Percentiles rank a stretch among this genome's conserved stretches.
These are phyloP conservation scores for Daldinia eschscholtzii DNA, from an alignment of 2,329 filamentous ascomycete genomes.

Conservation along the genomic window DNA sequence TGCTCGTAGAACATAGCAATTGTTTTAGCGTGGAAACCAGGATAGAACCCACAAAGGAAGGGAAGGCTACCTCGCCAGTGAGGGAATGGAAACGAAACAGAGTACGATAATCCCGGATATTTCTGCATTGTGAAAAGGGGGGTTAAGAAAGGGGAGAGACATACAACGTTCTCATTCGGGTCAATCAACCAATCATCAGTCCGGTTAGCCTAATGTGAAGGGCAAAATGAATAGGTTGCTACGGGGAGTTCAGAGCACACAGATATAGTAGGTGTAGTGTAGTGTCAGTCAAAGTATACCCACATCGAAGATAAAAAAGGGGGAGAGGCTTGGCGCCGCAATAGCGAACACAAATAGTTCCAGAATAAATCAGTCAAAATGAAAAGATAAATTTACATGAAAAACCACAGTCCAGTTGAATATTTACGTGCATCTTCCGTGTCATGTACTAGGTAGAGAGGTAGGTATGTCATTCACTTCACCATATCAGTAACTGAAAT, in stretches of 20 bases:
- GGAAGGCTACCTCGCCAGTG: background rate
- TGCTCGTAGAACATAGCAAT: background rate
- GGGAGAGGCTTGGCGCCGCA: constrained; percentile 18
- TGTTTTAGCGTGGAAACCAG: background rate
- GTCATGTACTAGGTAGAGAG: background rate
- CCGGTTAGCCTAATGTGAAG: background rate
- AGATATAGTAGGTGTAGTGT: background rate
- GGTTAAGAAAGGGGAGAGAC: background rate
- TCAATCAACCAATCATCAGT: background rate
- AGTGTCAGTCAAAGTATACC: constrained; percentile 25
- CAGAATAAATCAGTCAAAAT: background rate
- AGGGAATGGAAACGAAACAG: background rate
- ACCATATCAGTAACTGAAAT: background rate
- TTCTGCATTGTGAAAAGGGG: background rate
- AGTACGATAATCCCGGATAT: background rate
- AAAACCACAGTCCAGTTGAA: background rate
- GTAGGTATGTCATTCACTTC: background rate
- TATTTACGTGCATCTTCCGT: background rate
- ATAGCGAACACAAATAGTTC: constrained; percentile 4
- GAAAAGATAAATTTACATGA: background rate
- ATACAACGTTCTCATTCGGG: constrained; percentile 1
- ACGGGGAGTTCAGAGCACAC: background rate
- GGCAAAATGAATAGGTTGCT: background rate
- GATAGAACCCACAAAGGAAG: background rate
- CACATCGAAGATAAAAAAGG: constrained; percentile 24